Percentiles rank a stretch among this genome's conserved stretches.
Evolutionary conservation across 2,329 filamentous ascomycete species (phyloP).

Genomic region (Dactylellina leptospora): DNA sequence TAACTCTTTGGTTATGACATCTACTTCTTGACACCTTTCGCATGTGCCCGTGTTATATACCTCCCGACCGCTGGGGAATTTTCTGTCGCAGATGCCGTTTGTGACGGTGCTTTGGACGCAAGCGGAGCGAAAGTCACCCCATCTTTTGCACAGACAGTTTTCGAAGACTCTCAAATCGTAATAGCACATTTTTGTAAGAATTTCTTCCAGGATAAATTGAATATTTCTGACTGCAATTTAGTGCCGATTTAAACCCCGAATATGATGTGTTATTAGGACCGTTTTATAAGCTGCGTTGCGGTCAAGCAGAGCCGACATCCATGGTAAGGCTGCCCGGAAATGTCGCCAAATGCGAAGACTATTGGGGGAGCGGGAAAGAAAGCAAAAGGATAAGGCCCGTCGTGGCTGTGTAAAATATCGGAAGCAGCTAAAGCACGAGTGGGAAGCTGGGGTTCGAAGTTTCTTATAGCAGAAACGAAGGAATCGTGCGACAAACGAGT

Average conservation of each 20-base stretch:
- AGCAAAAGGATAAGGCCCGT: background rate
- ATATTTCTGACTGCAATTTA: background rate
- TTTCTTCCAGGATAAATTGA: no score
- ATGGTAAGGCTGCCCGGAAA: background rate
- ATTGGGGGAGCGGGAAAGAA: background rate
- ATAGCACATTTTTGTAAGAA: slow-evolving; percentile 16
- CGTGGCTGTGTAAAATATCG: background rate
- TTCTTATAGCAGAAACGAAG: background rate
- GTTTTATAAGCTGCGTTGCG: no score
- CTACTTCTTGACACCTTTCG: slow-evolving; percentile 22
- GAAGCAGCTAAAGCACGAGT: background rate
- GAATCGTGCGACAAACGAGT: background rate
- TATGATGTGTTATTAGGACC: no score
- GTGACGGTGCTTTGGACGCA: slow-evolving; percentile 13
- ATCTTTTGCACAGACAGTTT: slow-evolving; percentile 16
- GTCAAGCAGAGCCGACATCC: no score
- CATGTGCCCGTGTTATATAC: slow-evolving; percentile 7
- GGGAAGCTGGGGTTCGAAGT: background rate
- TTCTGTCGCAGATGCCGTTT: background rate
- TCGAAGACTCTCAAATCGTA: slow-evolving; percentile 11
- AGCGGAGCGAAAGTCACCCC: slow-evolving; percentile 5
- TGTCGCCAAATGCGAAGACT: background rate
- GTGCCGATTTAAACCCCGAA: background rate
- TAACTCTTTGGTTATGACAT: slow-evolving; percentile 14
- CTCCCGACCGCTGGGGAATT: slow-evolving; percentile 8